Evolutionary conservation across 306 rosid genomes (phyloP).

Genomic region (Alnus glutinosa): DNA sequence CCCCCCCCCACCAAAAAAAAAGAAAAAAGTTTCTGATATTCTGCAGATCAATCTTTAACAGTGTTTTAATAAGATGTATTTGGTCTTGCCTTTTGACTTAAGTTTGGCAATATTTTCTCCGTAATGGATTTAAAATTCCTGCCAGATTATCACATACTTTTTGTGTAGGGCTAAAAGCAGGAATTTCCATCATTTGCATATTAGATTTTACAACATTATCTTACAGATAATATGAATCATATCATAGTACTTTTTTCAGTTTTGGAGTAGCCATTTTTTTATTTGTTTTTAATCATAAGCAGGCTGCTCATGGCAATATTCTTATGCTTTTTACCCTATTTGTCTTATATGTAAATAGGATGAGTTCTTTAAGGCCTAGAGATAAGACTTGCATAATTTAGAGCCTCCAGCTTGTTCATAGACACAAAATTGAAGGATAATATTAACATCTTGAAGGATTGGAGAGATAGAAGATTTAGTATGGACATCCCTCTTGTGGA

Average conservation of each 20-base stretch:
- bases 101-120: background rate
- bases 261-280: background rate
- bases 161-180: background rate
- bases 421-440: background rate
- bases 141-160: background rate
- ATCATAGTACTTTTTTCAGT: background rate
- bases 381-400: background rate
- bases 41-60: background rate
- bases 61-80: background rate
- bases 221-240: background rate
- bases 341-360: too few species aligned
- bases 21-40: background rate
- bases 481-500: too few species aligned
- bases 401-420: background rate
- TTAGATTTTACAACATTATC: background rate
- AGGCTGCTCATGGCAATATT: too few species aligned
- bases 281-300: too few species aligned
- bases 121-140: background rate
- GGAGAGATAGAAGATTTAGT: background rate
- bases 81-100: background rate
- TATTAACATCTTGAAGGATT: background rate
- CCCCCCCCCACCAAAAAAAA: background rate
- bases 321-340: too few species aligned
- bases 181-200: background rate
- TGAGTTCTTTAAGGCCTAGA: too few species aligned